Percentiles rank a stretch among this genome's conserved stretches.
Conservation (phyloP, 2,329 filamentous ascomycete species). For the Colletotrichum euphorbiae region DNA sequence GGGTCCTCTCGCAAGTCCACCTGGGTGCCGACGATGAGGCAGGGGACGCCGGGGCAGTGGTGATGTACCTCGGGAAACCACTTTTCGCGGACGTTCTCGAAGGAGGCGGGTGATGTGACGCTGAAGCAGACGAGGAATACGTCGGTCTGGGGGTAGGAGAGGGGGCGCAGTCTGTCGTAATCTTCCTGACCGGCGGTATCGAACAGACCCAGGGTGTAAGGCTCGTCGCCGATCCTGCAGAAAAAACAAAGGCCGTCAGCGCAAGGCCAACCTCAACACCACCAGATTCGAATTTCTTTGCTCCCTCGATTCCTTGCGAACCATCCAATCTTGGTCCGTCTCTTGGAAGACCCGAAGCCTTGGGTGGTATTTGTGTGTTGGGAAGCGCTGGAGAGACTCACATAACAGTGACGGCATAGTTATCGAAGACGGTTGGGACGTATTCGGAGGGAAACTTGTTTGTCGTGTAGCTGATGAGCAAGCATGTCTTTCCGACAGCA, state of each 20-base stretch:
- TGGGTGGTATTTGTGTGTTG: slow-evolving; percentile 1
- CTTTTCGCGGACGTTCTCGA: slow-evolving; percentile 99
- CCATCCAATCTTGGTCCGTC: slow-evolving; percentile 5
- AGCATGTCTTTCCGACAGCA: slow-evolving; percentile 99
- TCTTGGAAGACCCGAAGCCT: slow-evolving; percentile 2
- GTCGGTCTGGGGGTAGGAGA: slow-evolving; percentile 98
- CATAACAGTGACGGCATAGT: slow-evolving; percentile 99
- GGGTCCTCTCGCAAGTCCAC: slow-evolving; percentile 93
- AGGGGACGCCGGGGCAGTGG: slow-evolving; percentile 97
- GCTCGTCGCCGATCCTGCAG: slow-evolving; percentile 95
- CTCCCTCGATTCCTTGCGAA: not conserved
- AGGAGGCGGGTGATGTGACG: slow-evolving; percentile 95
- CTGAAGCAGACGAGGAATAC: slow-evolving; percentile 99
- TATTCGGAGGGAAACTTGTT: slow-evolving; percentile 99
- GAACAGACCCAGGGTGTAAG: slow-evolving; percentile 95
- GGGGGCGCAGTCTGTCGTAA: slow-evolving; percentile 95
- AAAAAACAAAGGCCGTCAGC: slow-evolving; percentile 27
- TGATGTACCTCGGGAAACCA: slow-evolving; percentile 99
- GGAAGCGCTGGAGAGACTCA: slow-evolving; percentile 65
- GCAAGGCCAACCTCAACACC: slow-evolving; percentile 14
- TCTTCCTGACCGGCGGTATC: slow-evolving; percentile 99
- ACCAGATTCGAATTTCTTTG: slow-evolving; percentile 1
- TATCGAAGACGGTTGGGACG: slow-evolving; percentile 98
- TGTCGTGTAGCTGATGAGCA: slow-evolving; percentile 98
- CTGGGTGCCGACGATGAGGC: slow-evolving; percentile 97